Base-by-base conservation (phyloP, 345 rosid genomes). In the Angophora floribunda region DNA sequence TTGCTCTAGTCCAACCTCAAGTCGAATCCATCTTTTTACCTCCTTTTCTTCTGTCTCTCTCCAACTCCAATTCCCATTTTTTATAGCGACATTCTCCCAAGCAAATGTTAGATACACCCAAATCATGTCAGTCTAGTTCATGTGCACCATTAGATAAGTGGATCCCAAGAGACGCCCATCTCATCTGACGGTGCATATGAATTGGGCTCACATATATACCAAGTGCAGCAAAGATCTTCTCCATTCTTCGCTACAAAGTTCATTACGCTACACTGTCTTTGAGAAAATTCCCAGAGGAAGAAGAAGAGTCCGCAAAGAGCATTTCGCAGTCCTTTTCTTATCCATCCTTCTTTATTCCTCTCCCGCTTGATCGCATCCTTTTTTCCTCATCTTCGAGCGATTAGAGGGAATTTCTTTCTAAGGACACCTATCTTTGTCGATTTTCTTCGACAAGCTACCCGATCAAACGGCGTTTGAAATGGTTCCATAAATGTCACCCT, bases 61-160 rank as follows among this genome's bases (percentile, higher is more conserved):
- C 65, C 10, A 30, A 11, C 67, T 61, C 65, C 65, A 57, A 57
- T 57, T 57, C 65, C n/a, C 3, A 4, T 57, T 24, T 1, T 57
- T 57, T 22, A 26, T 8, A 57, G 6, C 63, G 12, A 24, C 30
- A 26, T 61, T 63, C 36, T n/a, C 75, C 30, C 75, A 3, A 28
- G 36, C 2, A 63, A 63, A n/a, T 13, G 13, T n/a, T 63, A 14
- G 21, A 63, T n/a, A 63, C 36, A n/a, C 7, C 5, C 2, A 4
- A 36, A n/a, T 63, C 75, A 63, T 63, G 75, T 7, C 17, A 63
- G 32, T 63, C 15, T 14, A n/a, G 9, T 17, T 67, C 41, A 41
- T 2, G 16, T 36, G 7, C 24, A 1, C 45, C 24, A 0, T 70
- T 8, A 70, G 21, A 17, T 70, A 70, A 4, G 45, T 2, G 22